A percentile compares a stretch with the other conserved stretches of the same genome.
Evolutionary conservation across 2,329 filamentous ascomycete genomes (phyloP).

Genomic region (Ascochyta fabae): DNA sequence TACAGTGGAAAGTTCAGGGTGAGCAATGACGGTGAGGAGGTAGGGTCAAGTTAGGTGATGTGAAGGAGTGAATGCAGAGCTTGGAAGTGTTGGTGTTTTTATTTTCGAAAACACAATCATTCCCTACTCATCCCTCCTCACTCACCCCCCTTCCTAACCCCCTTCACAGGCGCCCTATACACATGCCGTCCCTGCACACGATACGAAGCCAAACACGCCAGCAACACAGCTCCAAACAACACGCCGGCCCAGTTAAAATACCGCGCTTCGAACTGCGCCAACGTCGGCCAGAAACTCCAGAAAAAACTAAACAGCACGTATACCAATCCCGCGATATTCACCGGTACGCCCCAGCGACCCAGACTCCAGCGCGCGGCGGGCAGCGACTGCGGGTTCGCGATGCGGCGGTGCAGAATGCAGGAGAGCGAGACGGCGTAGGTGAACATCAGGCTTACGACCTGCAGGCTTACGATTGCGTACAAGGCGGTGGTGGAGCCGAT

Average conservation of each 20-base stretch:
- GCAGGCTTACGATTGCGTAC: slow-evolving; percentile 47
- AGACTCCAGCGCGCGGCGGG: slow-evolving; percentile 45
- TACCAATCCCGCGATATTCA: slow-evolving; percentile 44
- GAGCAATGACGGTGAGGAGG: too few relatives aligned
- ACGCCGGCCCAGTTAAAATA: slow-evolving; percentile 29
- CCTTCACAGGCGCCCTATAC: slow-evolving; percentile 18
- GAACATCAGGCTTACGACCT: slow-evolving; percentile 31
- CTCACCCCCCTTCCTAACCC: not conserved
- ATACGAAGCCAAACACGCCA: slow-evolving; percentile 17
- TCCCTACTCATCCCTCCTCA: too few relatives aligned
- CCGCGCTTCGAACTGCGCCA: slow-evolving; percentile 13
- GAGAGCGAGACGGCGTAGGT: slow-evolving; percentile 33
- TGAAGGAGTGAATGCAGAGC: too few relatives aligned
- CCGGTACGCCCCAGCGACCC: slow-evolving; percentile 40
- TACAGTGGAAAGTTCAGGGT: too few relatives aligned
- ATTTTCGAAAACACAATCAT: too few relatives aligned
- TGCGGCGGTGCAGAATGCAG: slow-evolving; percentile 33
- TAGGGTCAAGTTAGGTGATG: too few relatives aligned
- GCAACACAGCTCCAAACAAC: slow-evolving; percentile 14
- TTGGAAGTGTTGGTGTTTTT: too few relatives aligned
- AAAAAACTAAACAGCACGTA: slow-evolving; percentile 47
- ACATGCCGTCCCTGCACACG: slow-evolving; percentile 12
- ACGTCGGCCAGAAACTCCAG: slow-evolving; percentile 48
- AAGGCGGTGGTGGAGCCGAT: slow-evolving; percentile 49
- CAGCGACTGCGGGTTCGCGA: slow-evolving; percentile 15